A percentile compares a stretch with the other conserved stretches of the same genome.
phyloP scores from a whole-genome alignment of 2,329 filamentous ascomycete species.

The Graphium sp. region DNA sequence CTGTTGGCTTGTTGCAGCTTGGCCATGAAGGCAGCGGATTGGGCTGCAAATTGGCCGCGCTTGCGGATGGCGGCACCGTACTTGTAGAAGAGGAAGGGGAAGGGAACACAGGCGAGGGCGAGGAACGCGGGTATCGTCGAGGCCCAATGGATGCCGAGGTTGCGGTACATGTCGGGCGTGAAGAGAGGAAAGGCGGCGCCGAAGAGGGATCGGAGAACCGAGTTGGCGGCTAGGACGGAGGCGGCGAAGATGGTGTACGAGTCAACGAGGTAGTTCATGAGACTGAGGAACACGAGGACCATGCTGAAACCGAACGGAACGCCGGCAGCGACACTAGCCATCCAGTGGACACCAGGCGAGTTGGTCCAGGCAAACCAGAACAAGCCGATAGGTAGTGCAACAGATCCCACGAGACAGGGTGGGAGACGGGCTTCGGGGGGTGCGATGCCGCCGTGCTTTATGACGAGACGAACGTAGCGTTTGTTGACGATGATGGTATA shows the following conservation, averaged over 20 bases:
- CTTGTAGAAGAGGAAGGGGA: slow-evolving; percentile 61
- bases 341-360: slow-evolving; percentile 35
- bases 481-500: slow-evolving; percentile 36
- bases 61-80: slow-evolving; percentile 31
- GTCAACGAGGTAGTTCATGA: slow-evolving; percentile 54
- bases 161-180: slow-evolving; percentile 39
- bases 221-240: slow-evolving; percentile 56
- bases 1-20: slow-evolving; percentile 1
- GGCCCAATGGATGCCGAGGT: slow-evolving; percentile 61
- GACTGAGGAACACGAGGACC: slow-evolving; percentile 48
- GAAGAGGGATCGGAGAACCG: slow-evolving; percentile 54
- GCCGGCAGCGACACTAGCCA: slow-evolving; percentile 27
- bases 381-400: slow-evolving; percentile 40
- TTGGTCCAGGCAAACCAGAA: slow-evolving; percentile 55
- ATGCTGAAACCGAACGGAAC: slow-evolving; percentile 35
- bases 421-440: slow-evolving; percentile 48
- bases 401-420: slow-evolving; percentile 39
- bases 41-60: slow-evolving; percentile 3
- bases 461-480: slow-evolving; percentile 26
- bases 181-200: slow-evolving; percentile 61
- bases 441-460: slow-evolving; percentile 32
- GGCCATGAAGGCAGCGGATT: slow-evolving; percentile 2
- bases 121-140: slow-evolving; percentile 59
- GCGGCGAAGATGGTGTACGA: slow-evolving; percentile 62
- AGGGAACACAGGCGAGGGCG: slow-evolving; percentile 52